Conservation (phyloP, 345 rosid species). For the Corchorus olitorius region DNA sequence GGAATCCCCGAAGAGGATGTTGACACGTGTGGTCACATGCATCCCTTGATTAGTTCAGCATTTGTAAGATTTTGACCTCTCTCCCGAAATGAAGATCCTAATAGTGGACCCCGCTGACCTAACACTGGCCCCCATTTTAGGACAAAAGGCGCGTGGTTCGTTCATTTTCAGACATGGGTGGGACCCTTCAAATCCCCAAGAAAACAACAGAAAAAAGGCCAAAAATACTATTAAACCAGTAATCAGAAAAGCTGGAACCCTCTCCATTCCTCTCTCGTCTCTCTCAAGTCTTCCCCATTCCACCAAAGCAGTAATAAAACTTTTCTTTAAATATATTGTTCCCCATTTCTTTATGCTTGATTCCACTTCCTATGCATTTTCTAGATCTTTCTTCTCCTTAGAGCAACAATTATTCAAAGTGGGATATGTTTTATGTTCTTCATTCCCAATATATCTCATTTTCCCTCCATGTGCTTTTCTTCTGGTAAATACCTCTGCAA, state of each 20-base stretch:
- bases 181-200: slow-evolving; percentile 9
- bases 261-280: background rate
- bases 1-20: background rate
- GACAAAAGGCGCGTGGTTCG: background rate
- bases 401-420: background rate
- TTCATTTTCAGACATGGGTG: background rate
- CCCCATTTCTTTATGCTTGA: background rate
- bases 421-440: background rate
- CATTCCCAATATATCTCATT: no score
- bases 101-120: background rate
- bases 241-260: background rate
- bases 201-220: background rate
- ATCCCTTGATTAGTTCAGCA: background rate
- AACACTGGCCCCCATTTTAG: background rate
- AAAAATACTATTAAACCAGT: background rate
- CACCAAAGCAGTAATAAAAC: background rate
- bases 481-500: background rate
- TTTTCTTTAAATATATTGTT: no score
- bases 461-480: background rate
- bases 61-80: background rate
- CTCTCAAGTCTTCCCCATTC: background rate
- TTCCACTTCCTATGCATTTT: slow-evolving; percentile 11
- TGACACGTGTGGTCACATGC: background rate
- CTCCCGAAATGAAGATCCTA: background rate
- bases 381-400: slow-evolving; percentile 13